These are phyloP conservation scores for Halenospora varia DNA, from an alignment of 495 filamentous ascomycete species.

Conservation along the genomic window DNA sequence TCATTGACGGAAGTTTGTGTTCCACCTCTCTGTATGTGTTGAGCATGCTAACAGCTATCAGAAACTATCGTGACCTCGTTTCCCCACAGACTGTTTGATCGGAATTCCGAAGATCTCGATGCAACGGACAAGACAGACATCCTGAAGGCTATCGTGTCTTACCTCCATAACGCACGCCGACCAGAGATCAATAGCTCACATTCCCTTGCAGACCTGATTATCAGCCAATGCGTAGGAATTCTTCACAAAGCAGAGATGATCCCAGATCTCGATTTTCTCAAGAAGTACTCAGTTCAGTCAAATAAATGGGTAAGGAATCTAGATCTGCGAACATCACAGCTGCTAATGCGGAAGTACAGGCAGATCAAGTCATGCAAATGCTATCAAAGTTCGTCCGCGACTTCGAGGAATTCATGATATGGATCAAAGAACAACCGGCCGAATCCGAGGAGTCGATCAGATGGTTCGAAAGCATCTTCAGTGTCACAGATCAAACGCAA, in stretches of 20 bases:
- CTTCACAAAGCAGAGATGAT: too few relatives aligned
- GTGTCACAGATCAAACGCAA: conserved; percentile 4
- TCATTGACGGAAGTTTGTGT: conserved; percentile 3
- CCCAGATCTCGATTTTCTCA: too few relatives aligned
- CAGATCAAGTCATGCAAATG: too few relatives aligned
- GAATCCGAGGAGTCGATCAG: conserved; percentile 10
- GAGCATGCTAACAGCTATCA: conserved; percentile 1
- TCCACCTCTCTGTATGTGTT: background rate
- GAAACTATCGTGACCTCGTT: conserved; percentile 6
- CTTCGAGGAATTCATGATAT: conserved; percentile 4
- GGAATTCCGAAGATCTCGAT: conserved; percentile 3
- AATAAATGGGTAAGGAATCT: too few relatives aligned
- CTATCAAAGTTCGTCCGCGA: too few relatives aligned
- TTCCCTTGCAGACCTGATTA: too few relatives aligned
- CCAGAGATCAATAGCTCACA: too few relatives aligned
- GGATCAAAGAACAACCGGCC: conserved; percentile 4
- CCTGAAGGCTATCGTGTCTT: background rate
- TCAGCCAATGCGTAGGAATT: too few relatives aligned
- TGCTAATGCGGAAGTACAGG: too few relatives aligned
- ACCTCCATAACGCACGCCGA: too few relatives aligned
- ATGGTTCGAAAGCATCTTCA: conserved; percentile 12
- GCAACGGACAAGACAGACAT: conserved; percentile 7
- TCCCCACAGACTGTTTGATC: background rate
- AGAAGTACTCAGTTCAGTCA: too few relatives aligned
- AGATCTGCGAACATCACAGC: too few relatives aligned